Evolutionary conservation across 2,329 filamentous ascomycete genomes (phyloP).

Genomic region (Colletotrichum abscissum): DNA sequence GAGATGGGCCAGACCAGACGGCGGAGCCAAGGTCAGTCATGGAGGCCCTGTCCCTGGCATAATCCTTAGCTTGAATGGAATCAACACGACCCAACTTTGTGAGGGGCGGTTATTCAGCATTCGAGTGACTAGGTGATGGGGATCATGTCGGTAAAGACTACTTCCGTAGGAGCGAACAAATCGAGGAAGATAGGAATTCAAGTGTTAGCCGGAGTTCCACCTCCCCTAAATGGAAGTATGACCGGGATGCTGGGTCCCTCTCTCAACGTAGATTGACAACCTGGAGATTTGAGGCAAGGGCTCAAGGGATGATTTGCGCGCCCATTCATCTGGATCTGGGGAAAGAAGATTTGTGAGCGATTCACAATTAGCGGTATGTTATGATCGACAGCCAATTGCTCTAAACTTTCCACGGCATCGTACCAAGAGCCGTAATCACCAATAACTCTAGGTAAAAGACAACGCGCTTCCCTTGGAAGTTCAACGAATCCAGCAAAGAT

Average conservation of each 20-base stretch:
- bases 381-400: background rate
- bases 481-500: background rate
- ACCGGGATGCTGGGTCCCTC: background rate
- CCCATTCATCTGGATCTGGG: conserved; percentile 14
- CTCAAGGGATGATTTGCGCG: conserved; percentile 1
- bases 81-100: background rate
- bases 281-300: background rate
- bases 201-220: background rate
- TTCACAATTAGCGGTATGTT: background rate
- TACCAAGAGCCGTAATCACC: background rate
- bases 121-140: conserved; percentile 4
- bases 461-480: background rate
- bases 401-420: background rate
- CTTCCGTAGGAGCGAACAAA: conserved; percentile 11
- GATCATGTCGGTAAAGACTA: conserved; percentile 1
- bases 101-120: conserved; percentile 2
- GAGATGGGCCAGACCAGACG: background rate
- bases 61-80: background rate
- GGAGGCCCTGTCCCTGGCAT: conserved; percentile 21
- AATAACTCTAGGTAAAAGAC: background rate
- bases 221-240: background rate
- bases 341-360: background rate
- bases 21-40: conserved; percentile 7
- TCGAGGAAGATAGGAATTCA: background rate
- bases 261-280: background rate